Percentiles rank a stretch among this genome's conserved stretches.
Evolutionary conservation across 192 early-diverging fungal genomes (phyloP).

Genomic region (Powellomyces hirtus): DNA sequence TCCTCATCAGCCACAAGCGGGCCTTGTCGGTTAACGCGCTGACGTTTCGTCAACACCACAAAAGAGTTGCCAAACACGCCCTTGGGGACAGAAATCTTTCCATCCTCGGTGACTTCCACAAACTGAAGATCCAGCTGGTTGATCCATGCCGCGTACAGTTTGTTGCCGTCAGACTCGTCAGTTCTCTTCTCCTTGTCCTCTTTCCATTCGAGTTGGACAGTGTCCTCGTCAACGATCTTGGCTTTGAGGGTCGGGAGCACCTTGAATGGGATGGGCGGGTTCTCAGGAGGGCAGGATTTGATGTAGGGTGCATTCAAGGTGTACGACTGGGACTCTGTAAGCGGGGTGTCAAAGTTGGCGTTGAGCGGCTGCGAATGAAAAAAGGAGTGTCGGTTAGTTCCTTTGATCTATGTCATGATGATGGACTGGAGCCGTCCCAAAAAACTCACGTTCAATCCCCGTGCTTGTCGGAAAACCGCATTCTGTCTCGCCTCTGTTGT

Average conservation of each 20-base stretch:
- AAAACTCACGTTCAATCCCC: not conserved
- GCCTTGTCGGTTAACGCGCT: not conserved
- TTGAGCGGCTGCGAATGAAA: not conserved
- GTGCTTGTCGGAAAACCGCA: not conserved
- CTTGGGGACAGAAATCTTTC: not conserved
- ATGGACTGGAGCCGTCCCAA: too few species aligned
- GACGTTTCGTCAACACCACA: not conserved
- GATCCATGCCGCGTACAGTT: not conserved
- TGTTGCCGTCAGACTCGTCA: too few species aligned
- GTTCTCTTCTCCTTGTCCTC: not conserved
- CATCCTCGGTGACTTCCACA: not conserved
- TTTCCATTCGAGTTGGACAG: not conserved
- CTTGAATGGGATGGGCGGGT: not conserved
- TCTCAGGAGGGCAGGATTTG: not conserved
- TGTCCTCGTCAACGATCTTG: not conserved
- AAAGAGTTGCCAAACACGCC: not conserved
- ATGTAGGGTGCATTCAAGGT: not conserved
- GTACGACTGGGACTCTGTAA: not conserved
- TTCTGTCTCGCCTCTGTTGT: not conserved
- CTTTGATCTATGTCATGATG: too few species aligned
- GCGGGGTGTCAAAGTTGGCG: not conserved
- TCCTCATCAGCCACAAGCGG: not conserved
- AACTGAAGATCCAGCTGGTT: not conserved
- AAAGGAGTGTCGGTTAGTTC: too few species aligned
- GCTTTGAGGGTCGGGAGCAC: not conserved